These are phyloP conservation scores for Apiotrichum sp. DNA, from an alignment of 1,284 basidiomycete species.

Conservation along the genomic window DNA sequence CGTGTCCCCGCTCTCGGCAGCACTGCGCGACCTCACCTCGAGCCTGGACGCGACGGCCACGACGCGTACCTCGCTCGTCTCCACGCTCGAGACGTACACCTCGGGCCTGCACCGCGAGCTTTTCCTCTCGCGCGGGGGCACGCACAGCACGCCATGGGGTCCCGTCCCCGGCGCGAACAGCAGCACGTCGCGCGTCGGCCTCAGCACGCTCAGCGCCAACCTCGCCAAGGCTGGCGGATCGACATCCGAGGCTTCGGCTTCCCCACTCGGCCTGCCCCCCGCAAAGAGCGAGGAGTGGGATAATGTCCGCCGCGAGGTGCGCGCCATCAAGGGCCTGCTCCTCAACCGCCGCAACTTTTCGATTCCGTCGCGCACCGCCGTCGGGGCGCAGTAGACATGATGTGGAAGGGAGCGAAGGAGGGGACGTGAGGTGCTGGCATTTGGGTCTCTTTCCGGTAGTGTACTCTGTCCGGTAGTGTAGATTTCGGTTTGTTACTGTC, in stretches of 20 bases:
- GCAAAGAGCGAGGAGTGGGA: conserved; percentile 40
- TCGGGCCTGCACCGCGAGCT: conserved; percentile 36
- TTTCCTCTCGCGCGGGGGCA: conserved; percentile 18
- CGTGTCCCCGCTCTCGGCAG: conserved; percentile 12
- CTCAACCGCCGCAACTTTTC: conserved; percentile 39
- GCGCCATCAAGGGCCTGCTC: conserved; percentile 45
- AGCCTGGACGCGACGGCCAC: conserved; percentile 38
- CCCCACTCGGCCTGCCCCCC: conserved; percentile 9
- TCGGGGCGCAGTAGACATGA: neutral
- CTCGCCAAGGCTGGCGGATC: conserved; percentile 24
- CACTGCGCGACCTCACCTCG: conserved; percentile 23
- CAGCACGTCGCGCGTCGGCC: conserved; percentile 18
- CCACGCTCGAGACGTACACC: conserved; percentile 41
- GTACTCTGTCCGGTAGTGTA: too few species aligned
- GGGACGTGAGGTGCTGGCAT: neutral
- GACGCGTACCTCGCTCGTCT: conserved; percentile 41
- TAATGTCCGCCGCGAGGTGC: conserved; percentile 41
- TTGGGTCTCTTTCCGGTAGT: too few species aligned
- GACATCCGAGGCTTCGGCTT: neutral
- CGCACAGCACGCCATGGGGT: conserved; percentile 4
- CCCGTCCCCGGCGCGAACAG: conserved; percentile 2
- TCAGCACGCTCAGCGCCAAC: conserved; percentile 31
- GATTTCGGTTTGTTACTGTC: too few species aligned
- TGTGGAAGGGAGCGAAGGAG: neutral
- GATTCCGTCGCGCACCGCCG: neutral